Conservation (phyloP, 768 basidiomycete genomes). For the Mycena kentingensis region DNA sequence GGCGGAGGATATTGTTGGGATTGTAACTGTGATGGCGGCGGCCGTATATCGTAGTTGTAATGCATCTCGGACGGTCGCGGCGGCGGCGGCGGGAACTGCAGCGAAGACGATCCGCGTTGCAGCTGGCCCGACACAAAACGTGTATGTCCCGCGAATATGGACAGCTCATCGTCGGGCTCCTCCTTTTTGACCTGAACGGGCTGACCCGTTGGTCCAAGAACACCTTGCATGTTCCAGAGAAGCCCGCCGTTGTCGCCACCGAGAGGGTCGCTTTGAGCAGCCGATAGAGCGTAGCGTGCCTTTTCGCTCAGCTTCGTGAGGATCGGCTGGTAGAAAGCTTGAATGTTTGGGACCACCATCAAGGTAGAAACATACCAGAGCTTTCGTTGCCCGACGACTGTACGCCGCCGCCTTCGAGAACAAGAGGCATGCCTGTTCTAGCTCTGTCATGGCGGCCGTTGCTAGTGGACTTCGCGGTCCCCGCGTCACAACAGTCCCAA, state of each 20-base stretch:
- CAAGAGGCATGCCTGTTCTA: constrained; percentile 67
- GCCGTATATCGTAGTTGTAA: constrained; percentile 14
- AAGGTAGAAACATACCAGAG: constrained; percentile 48
- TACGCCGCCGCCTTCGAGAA: constrained; percentile 61
- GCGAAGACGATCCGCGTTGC: constrained; percentile 14
- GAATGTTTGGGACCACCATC: background rate
- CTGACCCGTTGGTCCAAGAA: constrained; percentile 15
- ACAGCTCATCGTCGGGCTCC: constrained; percentile 62
- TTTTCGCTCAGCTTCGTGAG: constrained; percentile 64
- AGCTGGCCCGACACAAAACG: constrained; percentile 57
- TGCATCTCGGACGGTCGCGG: constrained; percentile 10
- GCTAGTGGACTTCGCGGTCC: constrained; percentile 72
- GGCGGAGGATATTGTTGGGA: constrained; percentile 15
- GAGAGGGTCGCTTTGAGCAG: constrained; percentile 41
- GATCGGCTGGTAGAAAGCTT: constrained; percentile 48
- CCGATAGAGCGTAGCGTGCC: constrained; percentile 56
- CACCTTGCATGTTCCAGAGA: constrained; percentile 46
- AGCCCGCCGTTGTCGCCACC: constrained; percentile 40
- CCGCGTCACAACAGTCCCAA: constrained; percentile 77
- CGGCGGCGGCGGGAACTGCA: constrained; percentile 11
- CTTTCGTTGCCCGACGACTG: constrained; percentile 65
- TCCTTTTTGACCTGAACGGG: constrained; percentile 42
- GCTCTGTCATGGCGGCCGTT: constrained; percentile 63
- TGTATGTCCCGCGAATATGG: constrained; percentile 69
- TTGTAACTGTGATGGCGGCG: background rate